Evolutionary conservation across 257 asterid species (phyloP).

Genomic region (Nicotiana knightiana): DNA sequence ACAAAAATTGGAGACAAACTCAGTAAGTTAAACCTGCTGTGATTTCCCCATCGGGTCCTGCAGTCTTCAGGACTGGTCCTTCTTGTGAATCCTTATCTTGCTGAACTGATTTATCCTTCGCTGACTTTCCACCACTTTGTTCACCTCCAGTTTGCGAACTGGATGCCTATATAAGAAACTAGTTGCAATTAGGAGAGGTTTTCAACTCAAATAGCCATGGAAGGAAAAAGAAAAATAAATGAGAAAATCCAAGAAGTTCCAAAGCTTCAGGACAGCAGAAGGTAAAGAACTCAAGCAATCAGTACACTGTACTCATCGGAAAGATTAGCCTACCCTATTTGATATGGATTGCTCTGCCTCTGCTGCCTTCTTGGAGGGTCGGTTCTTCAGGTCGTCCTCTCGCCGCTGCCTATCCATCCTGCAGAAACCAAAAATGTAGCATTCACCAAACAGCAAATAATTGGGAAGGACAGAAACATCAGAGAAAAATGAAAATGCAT

Average conservation of each 20-base stretch:
- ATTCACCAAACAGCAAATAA: constrained; percentile 1
- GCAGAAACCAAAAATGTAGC: constrained; percentile 13
- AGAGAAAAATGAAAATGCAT: background rate
- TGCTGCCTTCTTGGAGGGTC: constrained; percentile 70
- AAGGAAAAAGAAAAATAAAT: background rate
- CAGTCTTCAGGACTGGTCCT: constrained; percentile 68
- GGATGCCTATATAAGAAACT: constrained; percentile 47
- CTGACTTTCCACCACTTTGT: constrained; percentile 69
- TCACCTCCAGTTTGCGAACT: constrained; percentile 84
- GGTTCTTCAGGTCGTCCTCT: constrained; percentile 80
- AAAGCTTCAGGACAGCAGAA: constrained; percentile 2
- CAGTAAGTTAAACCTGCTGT: constrained; percentile 62
- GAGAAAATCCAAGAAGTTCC: background rate
- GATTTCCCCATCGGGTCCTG: constrained; percentile 95
- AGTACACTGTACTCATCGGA: background rate
- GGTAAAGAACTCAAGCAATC: constrained; percentile 1
- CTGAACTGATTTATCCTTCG: constrained; percentile 71
- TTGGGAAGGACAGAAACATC: background rate
- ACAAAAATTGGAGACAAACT: background rate
- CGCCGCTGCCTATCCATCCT: constrained; percentile 97
- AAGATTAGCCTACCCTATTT: constrained; percentile 49
- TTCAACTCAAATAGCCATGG: background rate
- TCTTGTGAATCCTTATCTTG: constrained; percentile 80
- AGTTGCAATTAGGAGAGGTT: background rate
- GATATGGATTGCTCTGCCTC: constrained; percentile 77